These are phyloP conservation scores for Penicillium roqueforti DNA, from an alignment of 495 filamentous ascomycete species.

Conservation along the genomic window DNA sequence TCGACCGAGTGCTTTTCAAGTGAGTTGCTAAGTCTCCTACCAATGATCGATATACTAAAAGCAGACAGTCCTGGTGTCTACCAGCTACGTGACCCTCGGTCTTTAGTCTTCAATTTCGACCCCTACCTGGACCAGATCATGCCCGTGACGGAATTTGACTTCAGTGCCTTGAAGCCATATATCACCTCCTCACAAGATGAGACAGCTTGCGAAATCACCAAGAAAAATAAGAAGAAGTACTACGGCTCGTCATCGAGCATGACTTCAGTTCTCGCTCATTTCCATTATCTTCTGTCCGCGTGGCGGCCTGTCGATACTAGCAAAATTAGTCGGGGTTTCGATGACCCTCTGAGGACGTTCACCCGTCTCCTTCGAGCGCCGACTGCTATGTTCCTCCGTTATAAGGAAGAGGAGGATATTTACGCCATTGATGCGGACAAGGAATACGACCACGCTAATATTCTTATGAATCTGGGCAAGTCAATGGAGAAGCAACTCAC, in stretches of 20 bases:
- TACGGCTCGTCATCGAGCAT: slow-evolving; percentile 95
- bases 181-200: slow-evolving; percentile 84
- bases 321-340: slow-evolving; percentile 63
- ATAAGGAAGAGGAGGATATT: slow-evolving; percentile 73
- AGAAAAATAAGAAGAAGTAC: slow-evolving; percentile 69
- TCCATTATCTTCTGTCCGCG: slow-evolving; percentile 83
- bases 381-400: slow-evolving; percentile 77
- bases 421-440: slow-evolving; percentile 99
- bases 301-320: slow-evolving; percentile 69
- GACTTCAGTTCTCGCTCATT: slow-evolving; percentile 81
- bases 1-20: slow-evolving; percentile 94
- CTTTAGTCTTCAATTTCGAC: slow-evolving; percentile 91
- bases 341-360: slow-evolving; percentile 55
- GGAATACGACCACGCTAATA: slow-evolving; percentile 77
- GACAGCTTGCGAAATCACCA: slow-evolving; percentile 61
- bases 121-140: slow-evolving; percentile 89
- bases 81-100: slow-evolving; percentile 81
- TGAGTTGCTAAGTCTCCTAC: slow-evolving; percentile 22
- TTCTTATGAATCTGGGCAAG: slow-evolving; percentile 85
- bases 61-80: slow-evolving; percentile 71
- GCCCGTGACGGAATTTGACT: slow-evolving; percentile 89
- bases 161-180: slow-evolving; percentile 74
- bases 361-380: slow-evolving; percentile 67
- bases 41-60: slow-evolving; percentile 10
- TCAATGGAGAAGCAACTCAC: slow-evolving; percentile 98